phyloP scores from a whole-genome alignment of 2,329 filamentous ascomycete species.

The Penicillium italicum region DNA sequence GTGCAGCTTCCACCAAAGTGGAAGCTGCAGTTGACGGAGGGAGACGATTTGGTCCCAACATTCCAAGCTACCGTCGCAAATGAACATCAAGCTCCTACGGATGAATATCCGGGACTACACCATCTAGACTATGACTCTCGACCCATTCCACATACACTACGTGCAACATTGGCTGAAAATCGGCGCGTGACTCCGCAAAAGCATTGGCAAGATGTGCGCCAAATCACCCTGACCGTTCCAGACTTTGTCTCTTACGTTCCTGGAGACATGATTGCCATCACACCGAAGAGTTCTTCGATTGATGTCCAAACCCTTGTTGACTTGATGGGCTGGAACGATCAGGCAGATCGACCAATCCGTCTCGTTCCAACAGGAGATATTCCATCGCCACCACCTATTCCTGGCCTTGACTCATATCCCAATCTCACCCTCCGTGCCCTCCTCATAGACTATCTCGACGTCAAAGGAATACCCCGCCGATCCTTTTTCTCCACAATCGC shows the following conservation, averaged over 20 bases:
- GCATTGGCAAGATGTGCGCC: slow-evolving; percentile 94
- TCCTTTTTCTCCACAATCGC: slow-evolving; percentile 78
- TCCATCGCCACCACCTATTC: slow-evolving; percentile 30
- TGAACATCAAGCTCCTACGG: slow-evolving; percentile 4
- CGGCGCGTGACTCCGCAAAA: slow-evolving; percentile 65
- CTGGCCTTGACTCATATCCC: slow-evolving; percentile 35
- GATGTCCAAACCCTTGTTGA: slow-evolving; percentile 77
- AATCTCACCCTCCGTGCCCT: slow-evolving; percentile 67
- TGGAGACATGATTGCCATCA: slow-evolving; percentile 76
- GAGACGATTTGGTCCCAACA: background rate
- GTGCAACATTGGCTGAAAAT: slow-evolving; percentile 62
- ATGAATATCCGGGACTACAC: slow-evolving; percentile 22
- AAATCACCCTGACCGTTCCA: slow-evolving; percentile 59
- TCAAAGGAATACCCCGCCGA: slow-evolving; percentile 82
- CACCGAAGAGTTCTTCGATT: slow-evolving; percentile 77
- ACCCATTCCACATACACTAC: slow-evolving; percentile 56
- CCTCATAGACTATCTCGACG: slow-evolving; percentile 78
- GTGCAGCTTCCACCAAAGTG: slow-evolving; percentile 74
- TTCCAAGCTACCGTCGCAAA: background rate
- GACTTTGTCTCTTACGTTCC: slow-evolving; percentile 55
- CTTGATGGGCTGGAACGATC: slow-evolving; percentile 70
- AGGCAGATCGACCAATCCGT: slow-evolving; percentile 68
- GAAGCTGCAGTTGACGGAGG: slow-evolving; percentile 42
- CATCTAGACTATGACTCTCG: slow-evolving; percentile 47
- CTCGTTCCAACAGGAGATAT: slow-evolving; percentile 41